Evolutionary conservation across 139 green algal genomes (phyloP), one percentile per base, ranked within the genome.

Genomic region (Medakamo hakoo): DNA sequence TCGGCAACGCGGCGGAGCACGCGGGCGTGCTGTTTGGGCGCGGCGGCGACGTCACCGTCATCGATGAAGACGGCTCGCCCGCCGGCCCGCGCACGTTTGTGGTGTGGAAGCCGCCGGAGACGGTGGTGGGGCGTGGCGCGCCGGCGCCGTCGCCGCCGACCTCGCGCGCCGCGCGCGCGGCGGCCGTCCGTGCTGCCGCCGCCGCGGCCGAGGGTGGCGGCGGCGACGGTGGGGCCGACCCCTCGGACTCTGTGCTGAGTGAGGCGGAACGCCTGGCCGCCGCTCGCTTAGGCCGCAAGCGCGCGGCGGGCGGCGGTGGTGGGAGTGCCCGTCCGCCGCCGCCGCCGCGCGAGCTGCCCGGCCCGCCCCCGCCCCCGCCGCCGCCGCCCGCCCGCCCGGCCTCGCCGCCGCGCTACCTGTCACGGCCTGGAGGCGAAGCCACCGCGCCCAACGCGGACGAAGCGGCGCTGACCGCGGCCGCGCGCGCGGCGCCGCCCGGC

Each of bases 51-150:
- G 62, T 78, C 30, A 14, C 27, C 2, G 73, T 89, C 19, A 73
- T 95, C 19, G 58, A 57, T 2, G 65, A 88, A 27, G 88, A 96
- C 59, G 87, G 89, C 27, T 89, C 80, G 1, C 91, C 91, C 1
- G 72, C 80, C 49, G 89, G 80, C 0, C 64, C 82, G 25, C 89
- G 93, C 68, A 62, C 31, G 24, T 93, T 96, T 71, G 78, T 93
- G 56, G 69, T 97, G 68, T 98, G 91, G 92, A 97, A 98, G 71
- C 91, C 91, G 14, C 86, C 91, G 2, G 66, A 95, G 30, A 49
- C 57, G 25, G 23, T 61, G 55, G 69, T 27, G 1, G 48, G 68
- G 20, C 49, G 30, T 3, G 58, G 68, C 5, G 21, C 58, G 9
- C 24, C 55, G 24, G 21, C 26, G 27, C 27, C 57, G 24, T 2